Conservation (phyloP, 345 rosid species). For the Eucalyptus shirleyi region DNA sequence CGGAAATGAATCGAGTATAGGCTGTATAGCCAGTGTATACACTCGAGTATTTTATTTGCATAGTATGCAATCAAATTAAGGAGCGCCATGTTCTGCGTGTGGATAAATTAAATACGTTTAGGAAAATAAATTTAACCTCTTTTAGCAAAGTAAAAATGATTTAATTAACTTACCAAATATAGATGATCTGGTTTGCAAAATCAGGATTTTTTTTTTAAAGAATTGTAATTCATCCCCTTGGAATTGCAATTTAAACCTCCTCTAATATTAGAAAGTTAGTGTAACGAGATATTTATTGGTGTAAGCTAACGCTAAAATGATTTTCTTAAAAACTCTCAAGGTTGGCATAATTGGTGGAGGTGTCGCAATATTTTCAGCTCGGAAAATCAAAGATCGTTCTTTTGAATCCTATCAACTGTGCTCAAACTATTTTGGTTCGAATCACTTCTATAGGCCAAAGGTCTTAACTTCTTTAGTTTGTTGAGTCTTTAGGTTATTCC, state of each 20-base stretch:
- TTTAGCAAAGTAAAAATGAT: neutral
- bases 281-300: neutral
- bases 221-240: neutral
- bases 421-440: accelerated
- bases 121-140: too few species aligned
- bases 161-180: neutral
- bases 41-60: neutral
- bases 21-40: neutral
- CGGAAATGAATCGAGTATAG: neutral
- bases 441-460: accelerated
- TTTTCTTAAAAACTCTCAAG: neutral
- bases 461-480: accelerated
- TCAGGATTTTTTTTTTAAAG: neutral
- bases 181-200: neutral
- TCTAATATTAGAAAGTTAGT: neutral
- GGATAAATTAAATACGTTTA: neutral
- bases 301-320: neutral
- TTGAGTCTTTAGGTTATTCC: neutral
- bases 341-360: neutral
- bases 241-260: neutral
- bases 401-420: accelerated
- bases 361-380: accelerated
- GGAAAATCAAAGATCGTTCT: accelerated
- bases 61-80: neutral
- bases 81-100: neutral